Percentiles rank a stretch among this genome's conserved stretches.
These are phyloP conservation scores for Leccinum obscurum DNA, from an alignment of 768 basidiomycete species.

Conservation along the genomic window DNA sequence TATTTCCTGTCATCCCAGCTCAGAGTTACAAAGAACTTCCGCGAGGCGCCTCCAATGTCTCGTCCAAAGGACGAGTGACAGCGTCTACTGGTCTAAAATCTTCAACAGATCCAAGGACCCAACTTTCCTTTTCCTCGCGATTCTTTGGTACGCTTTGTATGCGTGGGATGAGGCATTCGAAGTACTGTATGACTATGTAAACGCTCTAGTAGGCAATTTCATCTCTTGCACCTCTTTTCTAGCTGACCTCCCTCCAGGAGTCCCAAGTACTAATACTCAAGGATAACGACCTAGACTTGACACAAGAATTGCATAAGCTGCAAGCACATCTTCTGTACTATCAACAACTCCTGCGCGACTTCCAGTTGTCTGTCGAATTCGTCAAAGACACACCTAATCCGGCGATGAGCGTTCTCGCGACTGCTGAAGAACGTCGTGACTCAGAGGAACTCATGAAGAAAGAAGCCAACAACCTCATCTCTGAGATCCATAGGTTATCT, in stretches of 20 bases:
- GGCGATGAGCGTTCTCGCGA: conserved; percentile 35
- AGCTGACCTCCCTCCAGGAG: conserved; percentile 39
- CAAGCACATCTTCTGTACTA: conserved; percentile 62
- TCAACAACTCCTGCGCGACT: conserved; percentile 52
- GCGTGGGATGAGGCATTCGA: conserved; percentile 65
- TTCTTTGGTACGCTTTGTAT: conserved; percentile 61
- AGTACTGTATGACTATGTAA: conserved; percentile 49
- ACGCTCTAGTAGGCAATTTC: conserved; percentile 41
- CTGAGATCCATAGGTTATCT: conserved; percentile 51
- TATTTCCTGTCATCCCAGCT: conserved; percentile 34
- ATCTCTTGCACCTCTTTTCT: not conserved
- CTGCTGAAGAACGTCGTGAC: not conserved
- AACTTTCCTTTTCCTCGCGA: conserved; percentile 52
- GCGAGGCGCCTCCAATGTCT: conserved; percentile 32
- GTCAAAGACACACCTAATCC: conserved; percentile 50
- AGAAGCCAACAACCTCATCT: conserved; percentile 49
- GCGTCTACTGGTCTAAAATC: conserved; percentile 38
- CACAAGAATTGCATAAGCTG: conserved; percentile 55
- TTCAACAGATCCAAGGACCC: conserved; percentile 41
- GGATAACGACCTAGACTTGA: conserved; percentile 43
- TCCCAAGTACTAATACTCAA: conserved; percentile 46
- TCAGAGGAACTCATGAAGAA: conserved; percentile 41
- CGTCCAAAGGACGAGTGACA: conserved; percentile 30
- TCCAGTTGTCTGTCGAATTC: conserved; percentile 50
- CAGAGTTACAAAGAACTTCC: conserved; percentile 25